Base-by-base conservation (phyloP, 1,139 yeast species). In the Suhomyces guaymorum region DNA sequence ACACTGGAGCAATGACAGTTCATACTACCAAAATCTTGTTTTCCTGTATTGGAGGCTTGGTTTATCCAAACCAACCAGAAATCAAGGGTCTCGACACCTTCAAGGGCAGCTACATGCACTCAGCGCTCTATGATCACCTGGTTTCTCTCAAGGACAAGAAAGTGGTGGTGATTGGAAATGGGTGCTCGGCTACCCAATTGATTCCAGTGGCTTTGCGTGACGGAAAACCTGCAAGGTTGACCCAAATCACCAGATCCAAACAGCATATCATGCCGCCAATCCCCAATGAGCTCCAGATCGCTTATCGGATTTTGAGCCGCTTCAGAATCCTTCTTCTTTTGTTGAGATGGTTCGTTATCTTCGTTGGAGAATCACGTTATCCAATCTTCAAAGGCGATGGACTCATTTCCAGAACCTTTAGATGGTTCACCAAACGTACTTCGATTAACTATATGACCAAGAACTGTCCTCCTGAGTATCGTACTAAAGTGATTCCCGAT, bases 101-200 rank as follows among this genome's bases (percentile, higher is more conserved):
- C 50, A 55, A 70, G 44, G 80, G 79, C 4, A 48, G 46, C 3
- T 68, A 66, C 46, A 62, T 72, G 63, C 80, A 74, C 45, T 68
- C 77, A 1, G 75, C 73, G 1, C 51, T 69, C 28, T 74, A 75
- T 70, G 66, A 74, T 41, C 69, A 70, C 43, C 42, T 51, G 10
- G 67, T 69, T 9, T 59, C 61, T 18, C 52, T 73, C 40, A 40
- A 49, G 27, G 39, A 42, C 11, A 55, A 54, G 35, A 46, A 47
- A n/a, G 57, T 55, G 12, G 52, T 52, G 6, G 57, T 55, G 10
- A 37, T 55, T 24, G 59, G 59, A 4, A 48, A 51, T 31, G 59
- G 59, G 3, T 55, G 59, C 25, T 52, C 57, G 7, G 59, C 57
- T 4, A 51, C 50, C 15, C 59, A 55, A 28, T 32, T 52, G 11